A percentile compares a stretch with the other conserved stretches of the same genome.
Evolutionary conservation across 305 asterid species (phyloP).

Genomic region (Galium porrigens): DNA sequence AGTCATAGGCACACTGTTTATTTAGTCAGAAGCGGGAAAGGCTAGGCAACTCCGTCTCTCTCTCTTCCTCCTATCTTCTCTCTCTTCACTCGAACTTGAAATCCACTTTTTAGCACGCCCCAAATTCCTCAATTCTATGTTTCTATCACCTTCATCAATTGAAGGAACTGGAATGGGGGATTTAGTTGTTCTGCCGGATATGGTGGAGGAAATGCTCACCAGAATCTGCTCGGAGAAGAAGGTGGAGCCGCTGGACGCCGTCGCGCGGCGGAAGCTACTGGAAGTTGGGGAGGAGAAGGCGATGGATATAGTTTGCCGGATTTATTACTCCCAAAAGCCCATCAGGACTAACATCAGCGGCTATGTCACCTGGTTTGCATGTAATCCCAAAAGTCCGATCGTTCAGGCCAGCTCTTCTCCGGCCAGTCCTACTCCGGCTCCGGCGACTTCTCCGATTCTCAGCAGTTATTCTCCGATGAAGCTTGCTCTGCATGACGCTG

Average conservation of each 20-base stretch:
- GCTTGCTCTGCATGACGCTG: not conserved
- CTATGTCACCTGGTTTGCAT: slow-evolving; percentile 5
- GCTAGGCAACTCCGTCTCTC: not conserved
- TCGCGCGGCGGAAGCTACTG: slow-evolving; percentile 22
- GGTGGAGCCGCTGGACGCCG: slow-evolving; percentile 17
- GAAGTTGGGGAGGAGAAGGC: slow-evolving; percentile 35
- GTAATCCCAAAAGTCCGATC: slow-evolving; percentile 4
- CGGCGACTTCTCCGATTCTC: not conserved
- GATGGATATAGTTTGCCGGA: slow-evolving; percentile 2
- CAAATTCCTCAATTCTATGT: no score
- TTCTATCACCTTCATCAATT: no score
- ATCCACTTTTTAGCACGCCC: no score
- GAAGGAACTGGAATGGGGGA: not conserved
- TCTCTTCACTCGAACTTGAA: not conserved
- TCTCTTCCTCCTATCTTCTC: no score
- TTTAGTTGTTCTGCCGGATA: slow-evolving; percentile 7
- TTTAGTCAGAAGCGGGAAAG: not conserved
- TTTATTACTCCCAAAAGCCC: not conserved
- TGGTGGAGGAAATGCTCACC: slow-evolving; percentile 24
- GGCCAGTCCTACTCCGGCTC: not conserved
- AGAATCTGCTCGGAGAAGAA: slow-evolving; percentile 23
- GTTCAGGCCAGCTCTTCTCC: slow-evolving; percentile 1
- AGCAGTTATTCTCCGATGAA: not conserved
- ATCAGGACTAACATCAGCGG: not conserved
- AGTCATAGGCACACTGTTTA: not conserved